A percentile compares a stretch with the other conserved stretches of the same genome.
Evolutionary conservation across 23 red algal species (phyloP).

Genomic region (Gracilaria domingensis): DNA sequence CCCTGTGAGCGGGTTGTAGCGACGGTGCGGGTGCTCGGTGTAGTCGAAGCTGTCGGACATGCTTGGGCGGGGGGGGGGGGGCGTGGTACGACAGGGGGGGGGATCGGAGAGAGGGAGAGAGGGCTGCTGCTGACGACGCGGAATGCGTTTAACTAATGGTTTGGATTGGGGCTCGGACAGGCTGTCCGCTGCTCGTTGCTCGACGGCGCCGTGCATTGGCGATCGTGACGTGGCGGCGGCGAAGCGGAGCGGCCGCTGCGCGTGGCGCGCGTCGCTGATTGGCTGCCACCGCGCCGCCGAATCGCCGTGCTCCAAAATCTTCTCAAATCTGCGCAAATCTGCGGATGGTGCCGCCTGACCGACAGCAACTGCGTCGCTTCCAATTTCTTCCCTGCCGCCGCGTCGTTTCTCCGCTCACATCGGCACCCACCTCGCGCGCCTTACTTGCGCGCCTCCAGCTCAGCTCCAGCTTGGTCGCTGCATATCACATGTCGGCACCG

Average conservation of each 20-base stretch:
- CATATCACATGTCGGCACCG: slow-evolving; percentile 27
- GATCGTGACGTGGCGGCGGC: slow-evolving; percentile 4
- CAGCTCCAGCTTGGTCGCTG: not conserved
- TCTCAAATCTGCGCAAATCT: not conserved
- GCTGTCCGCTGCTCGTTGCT: slow-evolving; percentile 8
- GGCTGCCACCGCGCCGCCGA: not conserved
- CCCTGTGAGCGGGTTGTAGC: slow-evolving; percentile 87
- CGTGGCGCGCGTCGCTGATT: not conserved
- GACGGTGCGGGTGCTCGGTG: slow-evolving; percentile 94
- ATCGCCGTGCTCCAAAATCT: not conserved
- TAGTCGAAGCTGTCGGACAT: slow-evolving; percentile 79
- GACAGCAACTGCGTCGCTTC: not conserved
- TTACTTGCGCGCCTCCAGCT: not conserved
- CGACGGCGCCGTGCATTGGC: not conserved
- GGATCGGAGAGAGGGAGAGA: not conserved
- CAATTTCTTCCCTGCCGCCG: not conserved
- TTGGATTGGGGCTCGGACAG: slow-evolving; percentile 13
- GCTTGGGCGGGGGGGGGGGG: not conserved
- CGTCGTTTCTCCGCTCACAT: not conserved
- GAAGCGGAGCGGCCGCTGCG: not conserved
- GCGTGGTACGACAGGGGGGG: not conserved
- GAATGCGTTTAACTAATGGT: not conserved
- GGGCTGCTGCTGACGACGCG: not conserved
- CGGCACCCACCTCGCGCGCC: too few relatives aligned
- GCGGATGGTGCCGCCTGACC: too few relatives aligned